Base-by-base conservation (phyloP, 805 yeast genomes). In the Clavispora santaluciae region DNA sequence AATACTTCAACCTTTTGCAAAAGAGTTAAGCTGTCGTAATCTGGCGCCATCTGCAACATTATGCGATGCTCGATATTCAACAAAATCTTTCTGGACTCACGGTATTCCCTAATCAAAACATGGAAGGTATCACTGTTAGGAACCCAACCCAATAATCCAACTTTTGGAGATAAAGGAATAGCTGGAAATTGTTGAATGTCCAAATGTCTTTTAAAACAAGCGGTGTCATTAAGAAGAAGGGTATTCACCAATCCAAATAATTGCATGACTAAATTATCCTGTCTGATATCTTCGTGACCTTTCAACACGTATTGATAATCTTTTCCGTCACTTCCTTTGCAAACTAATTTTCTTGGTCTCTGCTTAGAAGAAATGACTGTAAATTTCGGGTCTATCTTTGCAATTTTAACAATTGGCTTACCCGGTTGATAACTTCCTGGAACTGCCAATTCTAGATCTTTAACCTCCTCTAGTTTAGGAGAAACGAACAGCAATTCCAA, bases 271-370 rank as follows among this genome's bases (percentile, higher is more conserved):
- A 95, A 73, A 55, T 88, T 87, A 66, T 93, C 99, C 60, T 93
- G 99, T 56, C 99, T 78, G 40, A 93, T 87, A 71, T 93, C 99
- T 66, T 93, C 99, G 57, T 93, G 98, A 1, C 98, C 99, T 64
- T 93, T 93, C 55, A 93, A 70, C 2, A 73, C 66, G 62, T 79
- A 95, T 53, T 78, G 85, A 58, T 95, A 89, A 29, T 83, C 86
- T 55, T 85, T 86, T 44, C 99, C 99, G 61, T 93, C 96, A 53
- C 86, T 84, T 9, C 98, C 99, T 46, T 74, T 72, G 36, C 88
- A 77, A 12, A 81, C 76, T 44, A 88, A 61, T 53, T 86, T 80
- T 57, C 99, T 79, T 6, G 99, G 99, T 54, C 98, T 78, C 64
- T 95, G 99, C 57, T 93, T 93, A 1, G 98, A 90, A 0, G 95